These are phyloP conservation scores for Pythium aphanidermatum DNA, from an alignment of 352 stramenopile genomes.

Conservation along the genomic window DNA sequence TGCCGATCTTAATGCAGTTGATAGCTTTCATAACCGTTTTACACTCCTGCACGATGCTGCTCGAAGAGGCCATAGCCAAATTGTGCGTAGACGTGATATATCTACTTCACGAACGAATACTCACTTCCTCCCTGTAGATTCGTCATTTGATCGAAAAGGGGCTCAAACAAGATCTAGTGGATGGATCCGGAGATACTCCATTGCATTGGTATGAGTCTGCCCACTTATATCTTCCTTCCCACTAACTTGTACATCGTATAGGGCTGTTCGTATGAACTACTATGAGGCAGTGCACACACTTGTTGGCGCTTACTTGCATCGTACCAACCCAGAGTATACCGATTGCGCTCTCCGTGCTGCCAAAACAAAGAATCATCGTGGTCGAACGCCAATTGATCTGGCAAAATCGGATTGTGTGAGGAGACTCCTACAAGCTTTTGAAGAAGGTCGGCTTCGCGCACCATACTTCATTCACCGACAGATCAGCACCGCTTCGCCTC, in stretches of 20 bases:
- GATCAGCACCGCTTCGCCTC: background rate
- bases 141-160: conserved; percentile 37
- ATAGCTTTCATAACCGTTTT: conserved; percentile 53
- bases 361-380: conserved; percentile 37
- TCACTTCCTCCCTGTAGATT: conserved; percentile 24
- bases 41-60: conserved; percentile 61
- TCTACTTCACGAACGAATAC: background rate
- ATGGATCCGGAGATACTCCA: conserved; percentile 49
- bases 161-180: conserved; percentile 31
- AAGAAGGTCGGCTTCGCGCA: conserved; percentile 31
- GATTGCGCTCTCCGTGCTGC: conserved; percentile 30
- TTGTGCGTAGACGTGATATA: conserved; percentile 24
- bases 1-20: conserved; percentile 38
- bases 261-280: conserved; percentile 51
- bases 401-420: conserved; percentile 42
- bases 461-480: conserved; percentile 17
- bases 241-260: conserved; percentile 14
- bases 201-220: conserved; percentile 46
- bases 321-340: conserved; percentile 20
- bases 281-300: conserved; percentile 51
- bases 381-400: conserved; percentile 32
- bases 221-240: background rate
- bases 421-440: conserved; percentile 33
- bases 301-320: conserved; percentile 31
- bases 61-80: conserved; percentile 37